Conservation (phyloP, 2,329 filamentous ascomycete species). For the Fusarium caatingaense region DNA sequence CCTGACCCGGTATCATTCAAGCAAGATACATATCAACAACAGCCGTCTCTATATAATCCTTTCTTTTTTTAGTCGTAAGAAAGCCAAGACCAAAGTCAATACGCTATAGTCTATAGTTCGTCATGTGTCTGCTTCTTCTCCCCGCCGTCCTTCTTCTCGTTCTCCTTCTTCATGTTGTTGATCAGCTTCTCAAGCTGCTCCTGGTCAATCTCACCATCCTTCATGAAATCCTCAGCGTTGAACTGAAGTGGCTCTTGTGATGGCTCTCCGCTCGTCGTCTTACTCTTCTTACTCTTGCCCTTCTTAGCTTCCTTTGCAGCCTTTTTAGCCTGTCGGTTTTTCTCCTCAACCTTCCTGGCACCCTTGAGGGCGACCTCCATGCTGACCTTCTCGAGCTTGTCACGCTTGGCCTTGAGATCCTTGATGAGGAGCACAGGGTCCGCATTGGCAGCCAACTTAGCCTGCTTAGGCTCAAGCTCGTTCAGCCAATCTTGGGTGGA, state of each 20-base stretch:
- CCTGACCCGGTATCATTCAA: constrained; percentile 38
- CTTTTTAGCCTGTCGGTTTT: constrained; percentile 61
- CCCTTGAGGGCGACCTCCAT: constrained; percentile 78
- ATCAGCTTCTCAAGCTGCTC: constrained; percentile 47
- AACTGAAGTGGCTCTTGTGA: constrained; percentile 57
- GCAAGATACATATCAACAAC: constrained; percentile 29
- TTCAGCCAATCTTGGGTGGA: constrained; percentile 79
- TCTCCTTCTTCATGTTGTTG: constrained; percentile 41
- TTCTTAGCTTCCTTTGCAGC: constrained; percentile 55
- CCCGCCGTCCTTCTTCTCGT: constrained; percentile 36
- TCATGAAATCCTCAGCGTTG: constrained; percentile 60
- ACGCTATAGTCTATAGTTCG: constrained; percentile 49
- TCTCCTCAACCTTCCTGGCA: constrained; percentile 66
- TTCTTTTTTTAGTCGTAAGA: constrained; percentile 26
- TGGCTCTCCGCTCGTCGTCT: constrained; percentile 51
- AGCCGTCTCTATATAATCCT: constrained; percentile 11
- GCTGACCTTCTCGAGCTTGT: constrained; percentile 76
- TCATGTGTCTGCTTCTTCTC: constrained; percentile 48
- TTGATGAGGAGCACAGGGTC: constrained; percentile 80
- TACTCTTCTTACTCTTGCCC: constrained; percentile 55
- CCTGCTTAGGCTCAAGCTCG: constrained; percentile 76
- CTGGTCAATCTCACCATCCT: constrained; percentile 48
- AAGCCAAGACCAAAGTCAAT: constrained; percentile 23
- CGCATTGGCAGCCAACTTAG: constrained; percentile 74
- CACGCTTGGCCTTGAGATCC: constrained; percentile 76